Conservation (phyloP, 495 filamentous ascomycete genomes). For the Aspergillus panamensis region DNA sequence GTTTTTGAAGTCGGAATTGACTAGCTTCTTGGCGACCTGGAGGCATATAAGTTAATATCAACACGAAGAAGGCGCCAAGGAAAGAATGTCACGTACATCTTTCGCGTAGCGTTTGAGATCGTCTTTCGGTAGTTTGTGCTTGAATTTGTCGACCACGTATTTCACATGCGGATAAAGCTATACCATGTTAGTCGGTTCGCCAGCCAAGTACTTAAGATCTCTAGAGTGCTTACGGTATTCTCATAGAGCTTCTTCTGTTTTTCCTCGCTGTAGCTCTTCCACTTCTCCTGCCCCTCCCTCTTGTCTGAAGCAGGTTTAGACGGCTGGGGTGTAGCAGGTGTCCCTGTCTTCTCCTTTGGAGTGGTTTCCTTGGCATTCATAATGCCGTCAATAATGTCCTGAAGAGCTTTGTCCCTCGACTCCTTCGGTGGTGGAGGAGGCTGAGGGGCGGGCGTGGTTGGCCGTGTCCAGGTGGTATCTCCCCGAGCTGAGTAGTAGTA, state of each 20-base stretch:
- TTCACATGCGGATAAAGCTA: slow-evolving; percentile 82
- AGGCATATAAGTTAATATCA: not conserved
- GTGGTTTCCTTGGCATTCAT: slow-evolving; percentile 66
- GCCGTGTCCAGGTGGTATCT: slow-evolving; percentile 73
- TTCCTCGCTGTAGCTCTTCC: slow-evolving; percentile 71
- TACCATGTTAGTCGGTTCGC: slow-evolving; percentile 9
- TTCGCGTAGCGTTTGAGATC: slow-evolving; percentile 85
- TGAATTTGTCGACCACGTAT: slow-evolving; percentile 80
- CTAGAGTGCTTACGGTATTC: slow-evolving; percentile 62
- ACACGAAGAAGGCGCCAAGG: not conserved
- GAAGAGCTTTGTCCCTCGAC: slow-evolving; percentile 63
- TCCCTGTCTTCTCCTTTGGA: slow-evolving; percentile 56
- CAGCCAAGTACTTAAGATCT: not conserved
- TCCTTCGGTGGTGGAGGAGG: slow-evolving; percentile 61
- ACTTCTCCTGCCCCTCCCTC: slow-evolving; percentile 68
- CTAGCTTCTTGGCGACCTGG: slow-evolving; percentile 75
- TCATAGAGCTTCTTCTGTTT: slow-evolving; percentile 93
- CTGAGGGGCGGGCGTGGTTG: slow-evolving; percentile 62
- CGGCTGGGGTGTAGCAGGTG: slow-evolving; percentile 48
- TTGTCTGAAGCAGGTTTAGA: slow-evolving; percentile 55
- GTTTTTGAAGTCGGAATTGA: slow-evolving; percentile 85
- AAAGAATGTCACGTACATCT: slow-evolving; percentile 51
- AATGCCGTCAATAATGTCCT: slow-evolving; percentile 83
- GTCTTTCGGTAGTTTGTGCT: slow-evolving; percentile 77
- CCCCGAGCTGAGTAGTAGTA: slow-evolving; percentile 81